A percentile compares a stretch with the other conserved stretches of the same genome.
Conservation (phyloP, 352 stramenopile genomes). For the Phytophthora nicotianae region DNA sequence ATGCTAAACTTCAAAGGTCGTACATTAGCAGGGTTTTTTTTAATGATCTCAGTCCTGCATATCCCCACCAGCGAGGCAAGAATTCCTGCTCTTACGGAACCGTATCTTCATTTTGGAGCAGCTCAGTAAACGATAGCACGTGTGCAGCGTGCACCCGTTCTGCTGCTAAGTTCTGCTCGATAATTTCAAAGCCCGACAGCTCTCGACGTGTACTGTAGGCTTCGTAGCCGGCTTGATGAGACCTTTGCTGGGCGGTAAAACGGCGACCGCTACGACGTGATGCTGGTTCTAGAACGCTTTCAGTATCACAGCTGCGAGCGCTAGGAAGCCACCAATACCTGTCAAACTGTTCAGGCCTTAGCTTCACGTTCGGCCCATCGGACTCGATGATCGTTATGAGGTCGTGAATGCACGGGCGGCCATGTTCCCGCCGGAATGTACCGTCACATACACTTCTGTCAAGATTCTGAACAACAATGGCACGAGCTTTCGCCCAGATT, state of each 20-base stretch:
- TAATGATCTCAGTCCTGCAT: background rate
- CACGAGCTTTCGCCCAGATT: background rate
- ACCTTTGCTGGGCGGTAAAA: background rate
- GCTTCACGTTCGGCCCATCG: background rate
- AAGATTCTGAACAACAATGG: background rate
- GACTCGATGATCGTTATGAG: background rate
- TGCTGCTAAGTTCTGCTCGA: background rate
- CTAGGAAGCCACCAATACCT: background rate
- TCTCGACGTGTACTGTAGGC: background rate
- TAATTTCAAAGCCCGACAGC: background rate
- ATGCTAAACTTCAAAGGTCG: too few relatives aligned
- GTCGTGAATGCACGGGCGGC: background rate
- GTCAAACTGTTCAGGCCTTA: background rate
- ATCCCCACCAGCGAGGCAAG: background rate
- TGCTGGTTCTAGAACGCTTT: background rate
- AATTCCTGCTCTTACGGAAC: background rate
- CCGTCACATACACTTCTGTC: background rate
- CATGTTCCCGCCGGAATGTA: background rate
- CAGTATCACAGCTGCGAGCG: background rate
- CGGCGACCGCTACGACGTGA: background rate
- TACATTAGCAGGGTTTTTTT: constrained; percentile 8
- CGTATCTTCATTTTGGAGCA: background rate
- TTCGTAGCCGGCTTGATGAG: background rate
- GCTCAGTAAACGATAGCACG: background rate
- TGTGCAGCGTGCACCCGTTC: background rate